phyloP scores from a whole-genome alignment of 257 asterid species.

The Solanum chiquidenum region DNA sequence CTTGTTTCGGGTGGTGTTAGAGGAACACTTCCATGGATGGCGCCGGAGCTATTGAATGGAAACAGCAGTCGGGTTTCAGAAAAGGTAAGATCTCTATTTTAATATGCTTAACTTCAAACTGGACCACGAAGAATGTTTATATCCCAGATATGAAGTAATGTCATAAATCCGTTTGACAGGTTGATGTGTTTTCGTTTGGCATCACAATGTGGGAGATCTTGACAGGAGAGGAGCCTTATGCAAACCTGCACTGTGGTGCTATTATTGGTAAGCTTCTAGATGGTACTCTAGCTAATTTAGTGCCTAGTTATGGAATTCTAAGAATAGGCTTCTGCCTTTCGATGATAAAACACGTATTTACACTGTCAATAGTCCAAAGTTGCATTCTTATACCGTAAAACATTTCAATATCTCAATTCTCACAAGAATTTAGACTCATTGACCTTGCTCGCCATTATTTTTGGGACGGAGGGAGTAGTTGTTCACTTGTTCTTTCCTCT shows the following conservation, averaged over 20 bases:
- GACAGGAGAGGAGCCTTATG: slow-evolving; percentile 83
- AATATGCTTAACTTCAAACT: not conserved
- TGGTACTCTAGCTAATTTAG: not conserved
- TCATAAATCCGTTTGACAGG: slow-evolving; percentile 26
- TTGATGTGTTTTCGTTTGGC: slow-evolving; percentile 82
- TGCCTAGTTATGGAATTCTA: not conserved
- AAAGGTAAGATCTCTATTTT: slow-evolving; percentile 32
- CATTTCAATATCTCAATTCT: not conserved
- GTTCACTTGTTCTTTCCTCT: not conserved
- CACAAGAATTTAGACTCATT: not conserved
- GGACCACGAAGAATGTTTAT: not conserved
- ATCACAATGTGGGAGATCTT: slow-evolving; percentile 83
- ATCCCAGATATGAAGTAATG: not conserved
- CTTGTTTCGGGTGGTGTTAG: slow-evolving; percentile 86
- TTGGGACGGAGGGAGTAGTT: not conserved
- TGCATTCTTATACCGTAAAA: not conserved
- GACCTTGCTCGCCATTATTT: not conserved
- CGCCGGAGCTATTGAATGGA: slow-evolving; percentile 79
- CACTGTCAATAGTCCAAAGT: not conserved
- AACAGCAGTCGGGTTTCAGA: slow-evolving; percentile 66
- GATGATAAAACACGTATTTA: not conserved
- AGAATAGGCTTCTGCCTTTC: not conserved
- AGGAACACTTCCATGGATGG: slow-evolving; percentile 97
- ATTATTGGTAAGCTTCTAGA: slow-evolving; percentile 54
- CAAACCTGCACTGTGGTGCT: slow-evolving; percentile 81